Evolutionary conservation across 2,329 filamentous ascomycete species (phyloP).

Genomic region (Colletotrichum graminicola): DNA sequence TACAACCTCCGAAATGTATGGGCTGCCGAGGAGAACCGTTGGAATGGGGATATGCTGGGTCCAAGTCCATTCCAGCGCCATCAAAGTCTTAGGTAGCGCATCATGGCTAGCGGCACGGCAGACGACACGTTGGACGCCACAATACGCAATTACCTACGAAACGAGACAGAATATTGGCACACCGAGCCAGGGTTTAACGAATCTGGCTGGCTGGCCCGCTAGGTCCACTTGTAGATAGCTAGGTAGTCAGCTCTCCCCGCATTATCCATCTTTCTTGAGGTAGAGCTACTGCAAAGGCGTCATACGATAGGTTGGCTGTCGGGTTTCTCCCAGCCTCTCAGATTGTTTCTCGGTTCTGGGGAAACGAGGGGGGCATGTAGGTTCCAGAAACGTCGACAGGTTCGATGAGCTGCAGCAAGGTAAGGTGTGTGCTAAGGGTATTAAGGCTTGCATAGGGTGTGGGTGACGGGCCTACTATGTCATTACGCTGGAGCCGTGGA

Average conservation of each 20-base stretch:
- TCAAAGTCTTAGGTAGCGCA: neutral
- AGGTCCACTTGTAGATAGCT: conserved; percentile 6
- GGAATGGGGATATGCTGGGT: conserved; percentile 11
- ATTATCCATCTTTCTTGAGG: conserved; percentile 8
- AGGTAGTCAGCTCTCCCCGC: conserved; percentile 8
- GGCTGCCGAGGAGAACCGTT: conserved; percentile 14
- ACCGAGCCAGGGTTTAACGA: neutral
- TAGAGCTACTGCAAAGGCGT: conserved; percentile 23
- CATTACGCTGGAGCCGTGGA: conserved; percentile 19
- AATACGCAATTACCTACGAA: conserved; percentile 25
- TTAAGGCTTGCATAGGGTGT: neutral
- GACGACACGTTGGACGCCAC: conserved; percentile 37
- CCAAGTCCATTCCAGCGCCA: conserved; percentile 14
- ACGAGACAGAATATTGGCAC: conserved; percentile 17
- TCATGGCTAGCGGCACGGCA: conserved; percentile 19
- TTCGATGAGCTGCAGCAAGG: neutral
- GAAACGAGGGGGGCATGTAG: neutral
- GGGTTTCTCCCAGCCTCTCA: neutral
- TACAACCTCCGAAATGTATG: neutral
- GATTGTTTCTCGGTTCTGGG: neutral
- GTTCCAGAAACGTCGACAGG: conserved; percentile 1
- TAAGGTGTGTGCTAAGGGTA: neutral
- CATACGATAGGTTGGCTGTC: conserved; percentile 17
- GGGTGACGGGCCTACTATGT: conserved; percentile 35
- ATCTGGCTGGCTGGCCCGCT: conserved; percentile 4